Percentiles rank a stretch among this genome's conserved stretches.
Evolutionary conservation across 768 basidiomycete genomes (phyloP).

Genomic region (Hygrocybe punicea): DNA sequence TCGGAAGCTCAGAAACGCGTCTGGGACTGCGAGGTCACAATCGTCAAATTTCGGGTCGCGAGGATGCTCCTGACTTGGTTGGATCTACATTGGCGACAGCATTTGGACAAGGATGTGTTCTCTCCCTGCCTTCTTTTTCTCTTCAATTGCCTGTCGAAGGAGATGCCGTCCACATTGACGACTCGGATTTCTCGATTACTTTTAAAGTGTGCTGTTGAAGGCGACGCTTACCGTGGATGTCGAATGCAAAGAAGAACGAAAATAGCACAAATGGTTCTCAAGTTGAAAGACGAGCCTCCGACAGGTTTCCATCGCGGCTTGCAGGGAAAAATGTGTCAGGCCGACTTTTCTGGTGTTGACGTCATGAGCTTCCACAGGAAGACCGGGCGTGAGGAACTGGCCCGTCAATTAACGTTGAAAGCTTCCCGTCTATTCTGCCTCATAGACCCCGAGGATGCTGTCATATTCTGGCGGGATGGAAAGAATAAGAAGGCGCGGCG

Average conservation of each 20-base stretch:
- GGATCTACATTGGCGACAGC: slow-evolving; percentile 62
- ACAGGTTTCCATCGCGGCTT: background rate
- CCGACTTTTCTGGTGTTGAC: slow-evolving; percentile 25
- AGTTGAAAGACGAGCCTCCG: background rate
- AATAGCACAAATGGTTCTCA: background rate
- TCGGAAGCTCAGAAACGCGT: slow-evolving; percentile 34
- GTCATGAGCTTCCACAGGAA: slow-evolving; percentile 35
- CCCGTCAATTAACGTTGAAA: slow-evolving; percentile 43
- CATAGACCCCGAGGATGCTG: slow-evolving; percentile 44
- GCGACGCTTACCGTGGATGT: background rate
- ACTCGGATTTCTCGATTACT: slow-evolving; percentile 29
- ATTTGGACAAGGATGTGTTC: slow-evolving; percentile 45
- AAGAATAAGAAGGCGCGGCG: slow-evolving; percentile 31
- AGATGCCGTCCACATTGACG: slow-evolving; percentile 18
- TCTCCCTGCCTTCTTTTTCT: slow-evolving; percentile 26
- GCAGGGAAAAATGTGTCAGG: background rate
- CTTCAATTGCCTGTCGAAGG: slow-evolving; percentile 20
- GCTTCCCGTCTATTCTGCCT: slow-evolving; percentile 36
- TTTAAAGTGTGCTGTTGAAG: slow-evolving; percentile 7
- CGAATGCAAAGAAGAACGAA: background rate
- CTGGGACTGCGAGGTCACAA: slow-evolving; percentile 41
- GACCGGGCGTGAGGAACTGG: slow-evolving; percentile 42
- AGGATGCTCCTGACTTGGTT: slow-evolving; percentile 68
- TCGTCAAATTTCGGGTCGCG: slow-evolving; percentile 56
- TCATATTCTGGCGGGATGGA: slow-evolving; percentile 39